Evolutionary conservation across 371 early-diverging fungal species (phyloP), one percentile per base, ranked within the genome.

Genomic region (Nematocida sp.): DNA sequence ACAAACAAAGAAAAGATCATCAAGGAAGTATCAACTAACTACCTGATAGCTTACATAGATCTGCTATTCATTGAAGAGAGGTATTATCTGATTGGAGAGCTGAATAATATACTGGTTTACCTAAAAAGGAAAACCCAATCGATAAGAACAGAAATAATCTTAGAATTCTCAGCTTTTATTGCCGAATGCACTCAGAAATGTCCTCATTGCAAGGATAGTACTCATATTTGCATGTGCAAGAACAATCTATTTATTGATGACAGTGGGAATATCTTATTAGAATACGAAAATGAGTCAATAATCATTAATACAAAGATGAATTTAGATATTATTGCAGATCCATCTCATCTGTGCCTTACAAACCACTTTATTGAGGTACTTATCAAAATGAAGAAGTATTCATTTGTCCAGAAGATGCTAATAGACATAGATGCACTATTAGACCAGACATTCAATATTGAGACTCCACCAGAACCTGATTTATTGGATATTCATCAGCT

Each of bases 31-130:
- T 19, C 55, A 2, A 61, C 58, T 43, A 37, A 38, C 1, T 70
- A 60, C 43, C 17, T 70, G 2, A 60, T 70, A 35, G 74, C 60
- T 23, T 70, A 60, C 34, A 35, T 70, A 9, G 74, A 70, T 47
- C 7, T 70, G 9, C 46, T 70, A 15, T 70, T 70, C 37, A 29
- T 49, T 47, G 48, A 60, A 31, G 25, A 46, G 13, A 43, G 49
- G 45, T 70, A 60, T 35, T 11, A 40, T n/a, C n/a, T 35, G 2
- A 9, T 70, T n/a, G 40, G 21, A 9, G 38, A 49, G 37, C 23
- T 70, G 41, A 46, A 60, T 21, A 53, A 70, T 35, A 47, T 61
- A n/a, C 41, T 70, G 49, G 29, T 19, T 17, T 70, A 58, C 34
- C 29, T 75, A 17, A 37, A 4, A 25, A 32, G 58, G 46, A 25